Evolutionary conservation across 1,284 basidiomycete genomes (phyloP), one percentile per base, ranked within the genome.

Genomic region (Apiotrichum veenhuisii): DNA sequence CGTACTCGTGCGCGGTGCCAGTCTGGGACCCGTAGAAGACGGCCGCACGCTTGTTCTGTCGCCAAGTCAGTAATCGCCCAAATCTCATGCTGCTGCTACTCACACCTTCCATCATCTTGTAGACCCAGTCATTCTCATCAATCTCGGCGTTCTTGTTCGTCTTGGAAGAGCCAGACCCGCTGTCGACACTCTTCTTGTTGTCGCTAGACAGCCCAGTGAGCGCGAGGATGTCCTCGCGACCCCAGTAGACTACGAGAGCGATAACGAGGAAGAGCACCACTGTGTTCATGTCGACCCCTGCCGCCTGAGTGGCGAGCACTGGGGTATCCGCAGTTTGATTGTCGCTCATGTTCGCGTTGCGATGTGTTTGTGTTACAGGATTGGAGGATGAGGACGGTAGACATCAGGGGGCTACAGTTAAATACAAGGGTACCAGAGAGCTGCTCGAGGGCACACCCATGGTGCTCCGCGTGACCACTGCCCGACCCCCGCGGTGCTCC

Each of bases 21-120:
- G 92, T 96, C 73, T 96, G 93, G n/a, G 92, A 95, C 57, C 92
- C 92, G 72, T 94, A 96, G 75, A 96, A 94, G 70, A 95, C 94
- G 68, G 89, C 88, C 25, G 93, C 81, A 62, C 91, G 90, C 78
- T 96, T 97, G 83, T 91, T 92, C 90, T 93, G 40, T 30, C 12
- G 12, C 7, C 30, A 30, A 30, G n/a, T n/a, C n/a, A n/a, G n/a
- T n/a, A n/a, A n/a, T n/a, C n/a, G n/a, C n/a, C n/a, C 7, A 30
- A 30, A 30, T 30, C 5, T 30, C 30, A 30, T n/a, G n/a, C 30
- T 30, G 30, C 30, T 7, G 30, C 30, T 12, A 30, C 30, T 30
- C 30, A 30, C 30, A 30, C 30, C 30, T 12, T 30, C 30, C 7
- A 30, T 30, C 30, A 30, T 5, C 30, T 30, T 30, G 30, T 30